Evolutionary conservation across 177 flowering plant genomes (phyloP).

Genomic region (Vitis hybrid): DNA sequence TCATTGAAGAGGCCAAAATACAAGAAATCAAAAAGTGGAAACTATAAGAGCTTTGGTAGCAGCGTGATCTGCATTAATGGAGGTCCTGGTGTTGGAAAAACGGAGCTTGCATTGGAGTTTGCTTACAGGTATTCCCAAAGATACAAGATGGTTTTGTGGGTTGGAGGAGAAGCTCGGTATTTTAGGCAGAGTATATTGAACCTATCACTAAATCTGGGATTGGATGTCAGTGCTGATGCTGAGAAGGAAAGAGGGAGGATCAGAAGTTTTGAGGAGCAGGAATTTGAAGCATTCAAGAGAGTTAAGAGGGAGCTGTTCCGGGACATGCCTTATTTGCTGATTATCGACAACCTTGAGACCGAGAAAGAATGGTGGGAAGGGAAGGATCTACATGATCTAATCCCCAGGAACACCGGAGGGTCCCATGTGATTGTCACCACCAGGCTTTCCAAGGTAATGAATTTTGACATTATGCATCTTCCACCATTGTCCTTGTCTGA

Average conservation of each 20-base stretch:
- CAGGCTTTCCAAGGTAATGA: constrained; percentile 68
- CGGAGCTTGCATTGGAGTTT: constrained; percentile 88
- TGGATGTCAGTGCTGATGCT: constrained; percentile 83
- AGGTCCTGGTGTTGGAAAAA: constrained; percentile 69
- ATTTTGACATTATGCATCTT: constrained; percentile 59
- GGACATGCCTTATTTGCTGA: constrained; percentile 77
- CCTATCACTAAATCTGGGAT: constrained; percentile 59
- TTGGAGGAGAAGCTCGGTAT: constrained; percentile 85
- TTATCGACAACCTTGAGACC: constrained; percentile 82
- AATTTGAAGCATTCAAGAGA: constrained; percentile 81
- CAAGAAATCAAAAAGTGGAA: constrained; percentile 65
- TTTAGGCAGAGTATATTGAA: constrained; percentile 82
- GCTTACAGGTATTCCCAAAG: constrained; percentile 71
- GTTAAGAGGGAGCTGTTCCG: constrained; percentile 81
- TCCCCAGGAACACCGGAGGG: constrained; percentile 79
- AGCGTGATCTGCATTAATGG: constrained; percentile 70
- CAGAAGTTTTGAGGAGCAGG: constrained; percentile 84
- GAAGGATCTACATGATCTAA: constrained; percentile 72
- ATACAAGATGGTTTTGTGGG: constrained; percentile 91
- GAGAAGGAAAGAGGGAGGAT: constrained; percentile 83
- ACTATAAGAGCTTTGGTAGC: constrained; percentile 44
- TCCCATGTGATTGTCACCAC: constrained; percentile 83
- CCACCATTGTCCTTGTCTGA: constrained; percentile 51
- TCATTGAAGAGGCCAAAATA: constrained; percentile 56
- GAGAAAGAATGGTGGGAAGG: constrained; percentile 96